Conservation (phyloP, 805 yeast species). For the Komagataella populi region DNA sequence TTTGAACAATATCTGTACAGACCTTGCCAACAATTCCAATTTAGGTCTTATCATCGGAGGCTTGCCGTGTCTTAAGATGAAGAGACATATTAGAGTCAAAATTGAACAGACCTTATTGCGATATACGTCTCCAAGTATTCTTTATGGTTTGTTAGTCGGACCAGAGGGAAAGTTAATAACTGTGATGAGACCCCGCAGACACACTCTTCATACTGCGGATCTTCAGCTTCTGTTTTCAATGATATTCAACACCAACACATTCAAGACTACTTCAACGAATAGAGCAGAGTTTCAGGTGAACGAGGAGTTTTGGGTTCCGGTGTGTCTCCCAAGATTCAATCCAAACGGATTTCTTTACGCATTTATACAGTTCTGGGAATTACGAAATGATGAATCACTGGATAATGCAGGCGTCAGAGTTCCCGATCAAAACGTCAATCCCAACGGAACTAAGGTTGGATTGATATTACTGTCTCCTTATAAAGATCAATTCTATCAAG, state of each 20-base stretch:
- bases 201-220: conserved; percentile 72
- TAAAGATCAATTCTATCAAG: conserved; percentile 65
- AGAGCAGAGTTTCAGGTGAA: conserved; percentile 13
- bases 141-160: conserved; percentile 66
- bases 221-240: conserved; percentile 61
- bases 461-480: conserved; percentile 48
- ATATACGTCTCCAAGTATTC: conserved; percentile 35
- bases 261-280: conserved; percentile 16
- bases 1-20: conserved; percentile 47
- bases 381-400: conserved; percentile 15
- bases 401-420: background rate
- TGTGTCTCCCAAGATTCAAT: conserved; percentile 86
- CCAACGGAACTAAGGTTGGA: conserved; percentile 19
- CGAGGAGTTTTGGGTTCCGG: conserved; percentile 87
- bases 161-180: conserved; percentile 53
- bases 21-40: conserved; percentile 33
- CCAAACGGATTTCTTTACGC: conserved; percentile 78
- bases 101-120: conserved; percentile 41
- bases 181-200: conserved; percentile 64
- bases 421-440: conserved; percentile 1
- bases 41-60: conserved; percentile 56
- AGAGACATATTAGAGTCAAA: conserved; percentile 40
- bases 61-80: conserved; percentile 46
- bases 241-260: conserved; percentile 44
- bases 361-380: conserved; percentile 49